Percentiles rank a stretch among this genome's conserved stretches.
Evolutionary conservation across 345 rosid species (phyloP).

Genomic region (Punica granatum): DNA sequence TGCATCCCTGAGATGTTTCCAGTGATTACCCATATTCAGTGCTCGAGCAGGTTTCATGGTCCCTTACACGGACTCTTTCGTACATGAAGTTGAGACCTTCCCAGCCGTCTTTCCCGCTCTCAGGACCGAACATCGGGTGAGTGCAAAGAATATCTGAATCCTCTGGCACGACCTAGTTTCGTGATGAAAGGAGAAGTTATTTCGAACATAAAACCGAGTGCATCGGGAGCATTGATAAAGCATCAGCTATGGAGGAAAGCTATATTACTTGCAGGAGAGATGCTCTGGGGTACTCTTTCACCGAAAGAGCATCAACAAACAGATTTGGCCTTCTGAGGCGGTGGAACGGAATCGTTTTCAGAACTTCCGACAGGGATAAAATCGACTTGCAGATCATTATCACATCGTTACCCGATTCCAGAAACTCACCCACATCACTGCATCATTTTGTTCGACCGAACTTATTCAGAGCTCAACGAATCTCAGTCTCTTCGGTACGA

Average conservation of each 20-base stretch:
- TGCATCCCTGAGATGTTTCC: constrained; percentile 35
- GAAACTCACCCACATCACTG: constrained; percentile 27
- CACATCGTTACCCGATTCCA: constrained; percentile 41
- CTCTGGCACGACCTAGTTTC: constrained; percentile 30
- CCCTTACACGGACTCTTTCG: constrained; percentile 43
- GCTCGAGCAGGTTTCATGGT: constrained; percentile 19
- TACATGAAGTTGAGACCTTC: constrained; percentile 35
- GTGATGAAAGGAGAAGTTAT: background rate
- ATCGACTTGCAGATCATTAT: constrained; percentile 47
- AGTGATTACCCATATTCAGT: background rate
- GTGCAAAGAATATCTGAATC: constrained; percentile 52
- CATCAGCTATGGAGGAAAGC: background rate
- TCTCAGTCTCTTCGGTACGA: background rate
- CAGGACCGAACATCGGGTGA: constrained; percentile 66
- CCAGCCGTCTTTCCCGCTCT: constrained; percentile 58
- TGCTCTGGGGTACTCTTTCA: constrained; percentile 46
- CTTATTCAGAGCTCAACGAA: background rate
- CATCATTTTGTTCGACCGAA: background rate
- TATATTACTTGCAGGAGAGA: constrained; percentile 27
- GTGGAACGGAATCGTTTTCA: constrained; percentile 32
- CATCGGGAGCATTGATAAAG: background rate
- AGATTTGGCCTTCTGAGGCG: constrained; percentile 31
- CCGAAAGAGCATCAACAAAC: constrained; percentile 57
- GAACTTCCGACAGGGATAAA: constrained; percentile 31
- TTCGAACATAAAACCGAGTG: background rate